These are phyloP conservation scores for Cystofilobasidium ferigula DNA, from an alignment of 768 basidiomycete genomes.

Conservation along the genomic window DNA sequence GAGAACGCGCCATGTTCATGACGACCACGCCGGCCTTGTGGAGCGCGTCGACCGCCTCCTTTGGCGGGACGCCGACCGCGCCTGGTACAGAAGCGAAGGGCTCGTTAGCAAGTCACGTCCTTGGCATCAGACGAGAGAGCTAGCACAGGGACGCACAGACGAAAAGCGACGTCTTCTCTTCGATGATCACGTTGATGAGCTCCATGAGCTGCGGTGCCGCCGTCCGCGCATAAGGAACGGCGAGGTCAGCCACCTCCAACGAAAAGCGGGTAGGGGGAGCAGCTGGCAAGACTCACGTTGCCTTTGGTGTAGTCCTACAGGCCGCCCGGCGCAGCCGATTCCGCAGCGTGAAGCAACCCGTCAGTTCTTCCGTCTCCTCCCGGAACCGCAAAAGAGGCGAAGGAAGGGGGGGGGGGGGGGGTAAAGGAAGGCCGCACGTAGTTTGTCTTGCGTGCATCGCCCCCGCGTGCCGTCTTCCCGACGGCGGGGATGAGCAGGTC, in stretches of 20 bases:
- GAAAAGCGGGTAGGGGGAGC: no score
- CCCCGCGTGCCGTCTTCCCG: constrained; percentile 42
- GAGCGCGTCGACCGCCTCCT: constrained; percentile 62
- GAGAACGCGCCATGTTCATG: constrained; percentile 59
- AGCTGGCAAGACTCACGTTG: background rate
- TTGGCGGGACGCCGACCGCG: constrained; percentile 60
- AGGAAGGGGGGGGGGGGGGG: background rate
- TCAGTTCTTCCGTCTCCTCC: no score
- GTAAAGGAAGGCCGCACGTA: constrained; percentile 37
- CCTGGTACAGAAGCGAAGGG: background rate
- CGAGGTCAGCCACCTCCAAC: background rate
- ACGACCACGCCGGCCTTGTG: constrained; percentile 74
- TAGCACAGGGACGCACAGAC: constrained; percentile 86
- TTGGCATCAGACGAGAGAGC: constrained; percentile 38
- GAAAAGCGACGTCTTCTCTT: constrained; percentile 76
- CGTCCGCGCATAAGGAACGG: background rate
- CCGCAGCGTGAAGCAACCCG: constrained; percentile 1
- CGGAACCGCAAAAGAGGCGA: no score
- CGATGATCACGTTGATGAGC: constrained; percentile 80
- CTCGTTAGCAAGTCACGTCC: background rate
- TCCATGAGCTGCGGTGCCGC: constrained; percentile 54
- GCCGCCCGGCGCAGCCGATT: no score
- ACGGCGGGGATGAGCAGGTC: constrained; percentile 64
- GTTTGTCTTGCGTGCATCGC: constrained; percentile 80
- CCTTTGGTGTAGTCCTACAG: constrained; percentile 78